Evolutionary conservation across 345 rosid genomes (phyloP).

Genomic region (Eucalyptus regnans): DNA sequence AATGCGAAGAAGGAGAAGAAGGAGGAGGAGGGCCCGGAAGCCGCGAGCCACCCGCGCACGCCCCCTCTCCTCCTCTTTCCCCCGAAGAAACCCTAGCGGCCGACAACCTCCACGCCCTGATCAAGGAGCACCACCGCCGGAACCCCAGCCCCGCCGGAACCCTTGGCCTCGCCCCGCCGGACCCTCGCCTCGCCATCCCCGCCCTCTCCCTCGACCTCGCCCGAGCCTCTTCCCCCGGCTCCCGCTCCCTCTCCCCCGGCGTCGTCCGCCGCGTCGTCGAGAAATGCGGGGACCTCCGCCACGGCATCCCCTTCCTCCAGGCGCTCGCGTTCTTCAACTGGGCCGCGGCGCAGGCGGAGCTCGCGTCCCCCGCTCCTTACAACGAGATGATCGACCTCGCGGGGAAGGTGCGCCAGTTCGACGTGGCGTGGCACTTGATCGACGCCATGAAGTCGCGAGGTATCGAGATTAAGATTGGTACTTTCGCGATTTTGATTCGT

Average conservation of each 20-base stretch:
- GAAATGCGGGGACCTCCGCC: constrained; percentile 57
- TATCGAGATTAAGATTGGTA: constrained; percentile 33
- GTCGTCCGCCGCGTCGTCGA: constrained; percentile 44
- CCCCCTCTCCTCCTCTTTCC: constrained; percentile 4
- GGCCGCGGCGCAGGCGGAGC: constrained; percentile 32
- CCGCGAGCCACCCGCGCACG: not conserved
- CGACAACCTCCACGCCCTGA: constrained; percentile 46
- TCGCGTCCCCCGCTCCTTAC: constrained; percentile 48
- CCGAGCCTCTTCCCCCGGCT: constrained; percentile 12
- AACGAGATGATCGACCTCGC: constrained; percentile 77
- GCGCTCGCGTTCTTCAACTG: constrained; percentile 81
- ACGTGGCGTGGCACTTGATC: constrained; percentile 65
- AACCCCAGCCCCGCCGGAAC: constrained; percentile 27
- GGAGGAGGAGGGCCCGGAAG: not conserved
- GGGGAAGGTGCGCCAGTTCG: constrained; percentile 74
- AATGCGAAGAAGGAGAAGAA: not conserved
- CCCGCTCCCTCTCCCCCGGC: constrained; percentile 32
- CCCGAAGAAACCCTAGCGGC: constrained; percentile 37
- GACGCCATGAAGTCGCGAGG: constrained; percentile 59
- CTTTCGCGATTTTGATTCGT: constrained; percentile 64
- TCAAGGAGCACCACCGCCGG: constrained; percentile 76
- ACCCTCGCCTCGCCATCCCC: constrained; percentile 36
- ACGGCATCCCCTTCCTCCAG: constrained; percentile 69
- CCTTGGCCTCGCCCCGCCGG: constrained; percentile 14
- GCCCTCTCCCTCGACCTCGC: constrained; percentile 60